Base-by-base conservation (phyloP, 2,329 filamentous ascomycete species). In the Neonectria magnoliae region DNA sequence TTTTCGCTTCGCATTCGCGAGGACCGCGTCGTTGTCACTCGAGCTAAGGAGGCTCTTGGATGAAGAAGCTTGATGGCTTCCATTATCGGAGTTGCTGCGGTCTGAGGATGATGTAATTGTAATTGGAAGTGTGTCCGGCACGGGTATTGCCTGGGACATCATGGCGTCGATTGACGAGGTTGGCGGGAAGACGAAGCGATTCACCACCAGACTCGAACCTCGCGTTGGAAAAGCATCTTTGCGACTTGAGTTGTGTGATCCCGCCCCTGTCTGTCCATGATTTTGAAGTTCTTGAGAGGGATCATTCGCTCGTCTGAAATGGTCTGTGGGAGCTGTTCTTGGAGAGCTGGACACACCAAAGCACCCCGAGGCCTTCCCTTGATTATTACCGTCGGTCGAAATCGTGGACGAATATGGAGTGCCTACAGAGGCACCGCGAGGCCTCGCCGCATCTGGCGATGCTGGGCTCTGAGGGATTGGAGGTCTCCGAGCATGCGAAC, bases 111-210 rank as follows among this genome's bases (percentile, higher is more conserved):
- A 55, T 52, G 60, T 45, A 45, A 45, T 22, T 52, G 60, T 45
- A 45, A 45, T 22, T 20, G 60, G 61, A 22, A 50, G 57, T 20
- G 11, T 18, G 11, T 68, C 55, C 38, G 45, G 6, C 10, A 36
- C 57, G 8, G 54, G 29, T 14, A 36, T 55, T 13, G 64, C 38
- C 61, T 68, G 73, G 60, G 66, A 72, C 68, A 74, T 74, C 66
- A 75, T 71, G 53, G 68, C 67, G 54, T 75, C 73, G 50, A 75
- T 75, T 4, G 73, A 75, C 41, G 63, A 58, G 25, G 70, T 68
- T n/a, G 60, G 56, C 9, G 69, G 62, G 51, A 68, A 55, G 38
- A 71, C 57, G 29, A 71, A 67, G 47, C 68, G 72, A 33, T 57
- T 66, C 16, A 68, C 65, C 20, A 56, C 58, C 58, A 75, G 71